Evolutionary conservation across 192 early-diverging fungal genomes (phyloP), one percentile per base, ranked within the genome.

Genomic region (Phlyctochytrium bullatum): DNA sequence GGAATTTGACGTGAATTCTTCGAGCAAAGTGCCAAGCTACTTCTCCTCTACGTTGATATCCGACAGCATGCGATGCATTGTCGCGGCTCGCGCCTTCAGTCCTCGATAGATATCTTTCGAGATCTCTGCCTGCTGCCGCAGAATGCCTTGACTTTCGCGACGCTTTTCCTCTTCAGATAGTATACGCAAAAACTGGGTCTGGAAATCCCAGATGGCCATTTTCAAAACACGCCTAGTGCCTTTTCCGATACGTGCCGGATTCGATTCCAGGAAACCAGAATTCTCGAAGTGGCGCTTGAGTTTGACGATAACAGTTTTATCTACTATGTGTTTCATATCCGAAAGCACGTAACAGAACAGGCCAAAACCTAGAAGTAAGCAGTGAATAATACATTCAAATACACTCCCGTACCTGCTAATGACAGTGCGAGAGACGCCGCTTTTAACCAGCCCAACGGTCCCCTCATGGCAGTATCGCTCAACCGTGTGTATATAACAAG

Each of bases 141-240:
- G 23, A 30, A 51, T 53, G 4, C 47, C 65, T 33, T 61, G 61
- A 31, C 51, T 50, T 40, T 77, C 62, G 35, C 69, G 28, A n/a
- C 54, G 63, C 16, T 23, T 68, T 56, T 76, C 59, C 12, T 27
- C 34, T 27, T 83, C 81, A 28, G 58, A 69, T 54, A 86, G 64
- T 2, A 73, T 59, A 28, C 73, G 57, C 27, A 68, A 67, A 67
- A 86, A 86, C 68, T 79, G 80, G 60, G 71, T 79, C 59, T 84
- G 79, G 70, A 86, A 78, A 12, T 82, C 79, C 70, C 77, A 82
- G n/a, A 86, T 76, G 28, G 75, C 73, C 16, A 77, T 36, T 29
- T 71, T 71, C 2, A 86, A 67, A 2, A 76, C 68, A 0, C 80
- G 67, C 10, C 69, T 33, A 0, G 78, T 77, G 62, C 62, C 66